Conservation (phyloP, 1,284 basidiomycete genomes). For the Peniophora sp. region DNA sequence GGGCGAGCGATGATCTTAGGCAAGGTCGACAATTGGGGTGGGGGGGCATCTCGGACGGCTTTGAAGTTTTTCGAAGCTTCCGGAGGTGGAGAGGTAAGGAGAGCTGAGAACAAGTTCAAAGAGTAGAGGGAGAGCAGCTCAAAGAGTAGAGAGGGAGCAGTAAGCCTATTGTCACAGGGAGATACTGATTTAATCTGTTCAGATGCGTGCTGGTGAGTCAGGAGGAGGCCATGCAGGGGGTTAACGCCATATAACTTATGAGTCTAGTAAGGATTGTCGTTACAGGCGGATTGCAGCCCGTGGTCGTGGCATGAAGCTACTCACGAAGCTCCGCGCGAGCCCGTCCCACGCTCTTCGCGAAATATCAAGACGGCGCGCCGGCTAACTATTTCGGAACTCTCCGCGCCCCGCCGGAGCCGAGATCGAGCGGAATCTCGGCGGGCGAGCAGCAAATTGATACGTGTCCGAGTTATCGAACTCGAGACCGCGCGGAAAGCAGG, state of each 20-base stretch:
- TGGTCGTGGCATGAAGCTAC: too few relatives aligned
- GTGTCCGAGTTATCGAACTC: too few relatives aligned
- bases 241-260: slow-evolving; percentile 36
- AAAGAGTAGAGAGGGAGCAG: slow-evolving; percentile 54
- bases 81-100: not conserved
- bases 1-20: slow-evolving; percentile 60
- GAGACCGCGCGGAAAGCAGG: too few relatives aligned
- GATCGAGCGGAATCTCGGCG: too few relatives aligned
- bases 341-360: too few relatives aligned
- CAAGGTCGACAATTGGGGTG: slow-evolving; percentile 54
- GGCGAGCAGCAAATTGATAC: too few relatives aligned
- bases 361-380: too few relatives aligned
- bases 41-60: slow-evolving; percentile 56
- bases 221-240: not conserved
- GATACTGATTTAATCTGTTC: slow-evolving; percentile 37
- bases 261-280: slow-evolving; percentile 71
- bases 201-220: slow-evolving; percentile 5
- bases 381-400: too few relatives aligned
- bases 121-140: too few relatives aligned
- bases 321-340: too few relatives aligned
- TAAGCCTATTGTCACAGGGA: slow-evolving; percentile 63
- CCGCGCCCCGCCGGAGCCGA: too few relatives aligned
- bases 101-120: slow-evolving; percentile 22
- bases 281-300: slow-evolving; percentile 33
- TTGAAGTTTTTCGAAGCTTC: slow-evolving; percentile 32